Conservation (phyloP, 2,329 filamentous ascomycete species). For the Didymella lethalis region DNA sequence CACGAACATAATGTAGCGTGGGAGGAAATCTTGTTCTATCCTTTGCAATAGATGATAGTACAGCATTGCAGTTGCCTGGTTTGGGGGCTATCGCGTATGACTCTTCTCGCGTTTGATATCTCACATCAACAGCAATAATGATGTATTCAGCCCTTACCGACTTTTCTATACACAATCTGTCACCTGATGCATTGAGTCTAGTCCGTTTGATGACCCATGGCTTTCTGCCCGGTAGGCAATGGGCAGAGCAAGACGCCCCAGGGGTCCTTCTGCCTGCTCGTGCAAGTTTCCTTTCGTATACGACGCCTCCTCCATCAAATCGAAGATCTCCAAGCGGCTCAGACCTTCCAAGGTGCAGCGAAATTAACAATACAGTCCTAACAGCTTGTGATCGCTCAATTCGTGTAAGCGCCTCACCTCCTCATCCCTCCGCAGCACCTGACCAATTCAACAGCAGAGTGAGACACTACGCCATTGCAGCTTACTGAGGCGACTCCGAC, state of each 20-base stretch:
- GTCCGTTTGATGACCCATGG: background rate
- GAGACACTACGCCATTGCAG: background rate
- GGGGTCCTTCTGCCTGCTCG: background rate
- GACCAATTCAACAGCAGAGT: background rate
- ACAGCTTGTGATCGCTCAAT: background rate
- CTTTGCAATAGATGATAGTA: slow-evolving; percentile 8
- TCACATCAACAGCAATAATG: slow-evolving; percentile 1
- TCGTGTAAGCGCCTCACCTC: background rate
- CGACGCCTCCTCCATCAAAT: background rate
- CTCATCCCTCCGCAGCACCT: background rate
- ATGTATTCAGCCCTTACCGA: background rate
- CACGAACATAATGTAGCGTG: slow-evolving; percentile 37
- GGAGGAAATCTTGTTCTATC: slow-evolving; percentile 20
- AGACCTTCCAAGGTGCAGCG: background rate
- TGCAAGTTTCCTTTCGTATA: background rate
- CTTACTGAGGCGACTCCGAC: background rate
- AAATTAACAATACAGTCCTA: background rate
- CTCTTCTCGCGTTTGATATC: background rate
- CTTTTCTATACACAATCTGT: background rate
- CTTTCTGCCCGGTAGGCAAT: too few relatives aligned
- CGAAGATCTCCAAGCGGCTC: background rate
- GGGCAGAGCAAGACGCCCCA: background rate
- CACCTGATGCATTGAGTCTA: background rate
- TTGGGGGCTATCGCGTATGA: slow-evolving; percentile 3
- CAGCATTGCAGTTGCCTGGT: slow-evolving; percentile 3